Evolutionary conservation across 2,329 filamentous ascomycete genomes (phyloP), one percentile per base, ranked within the genome.

Genomic region (Pseudogymnoascus sp.): DNA sequence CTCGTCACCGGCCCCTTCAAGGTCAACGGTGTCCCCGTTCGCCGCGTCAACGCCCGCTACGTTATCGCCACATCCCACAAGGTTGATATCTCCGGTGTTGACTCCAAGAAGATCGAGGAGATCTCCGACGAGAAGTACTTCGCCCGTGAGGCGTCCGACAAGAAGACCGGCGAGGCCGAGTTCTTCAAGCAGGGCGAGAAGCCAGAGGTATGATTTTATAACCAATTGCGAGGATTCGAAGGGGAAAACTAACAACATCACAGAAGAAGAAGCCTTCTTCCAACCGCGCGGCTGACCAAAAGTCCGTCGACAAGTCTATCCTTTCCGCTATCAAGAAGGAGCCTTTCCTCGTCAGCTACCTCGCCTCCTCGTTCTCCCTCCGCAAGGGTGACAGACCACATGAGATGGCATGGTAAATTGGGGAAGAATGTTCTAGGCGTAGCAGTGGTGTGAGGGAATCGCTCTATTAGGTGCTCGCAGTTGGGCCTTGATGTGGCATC

Each of bases 161-260:
- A 96, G 84, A 96, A 97, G 89, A 88, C 90, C 73, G 87, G 88
- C 74, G 93, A 99, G 86, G 93, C 97, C 78, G 90, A 92, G 78
- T 99, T 99, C 87, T 97, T 97, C 88, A 92, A 94, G 87, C 92
- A 97, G 85, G 85, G 92, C 79, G 92, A 97, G 88, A 96, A 96
- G 87, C 84, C 90, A 77, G 85, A 96, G 91, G 92, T 96, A 85
- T 70, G 89, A 68, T 60, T n/a, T 21, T 47, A 15, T 21, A 58
- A n/a, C 24, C 21, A 64, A 58, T n/a, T 39, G 24, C 47, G 10
- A 54, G n/a, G 15, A 54, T 54, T 54, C 7, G 31, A 54, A 21
- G 5, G 5, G 21, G 24, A 36, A 41, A 33, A 50, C 64, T 68
- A 63, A 68, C 60, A 64, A 62, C 65, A 65, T 35, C 76, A 79